Conservation (phyloP, 306 rosid species). For the Elaeagnus macrophylla region DNA sequence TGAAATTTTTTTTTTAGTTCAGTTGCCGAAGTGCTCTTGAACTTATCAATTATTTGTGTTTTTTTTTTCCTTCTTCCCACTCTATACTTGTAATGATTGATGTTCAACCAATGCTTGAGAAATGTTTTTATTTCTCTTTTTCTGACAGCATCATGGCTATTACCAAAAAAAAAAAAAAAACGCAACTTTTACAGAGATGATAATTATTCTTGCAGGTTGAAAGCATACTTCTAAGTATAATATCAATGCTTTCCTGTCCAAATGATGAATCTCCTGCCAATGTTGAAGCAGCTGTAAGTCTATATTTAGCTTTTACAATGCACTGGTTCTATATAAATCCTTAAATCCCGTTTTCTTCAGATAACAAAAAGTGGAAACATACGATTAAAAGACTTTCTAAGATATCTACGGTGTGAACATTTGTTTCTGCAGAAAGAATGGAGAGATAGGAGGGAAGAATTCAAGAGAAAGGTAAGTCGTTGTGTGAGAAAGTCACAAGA, state of each 20-base stretch:
- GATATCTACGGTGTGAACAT: neutral
- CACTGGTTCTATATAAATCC: too few relatives aligned
- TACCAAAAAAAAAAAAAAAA: neutral
- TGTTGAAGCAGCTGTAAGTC: slow-evolving; percentile 97
- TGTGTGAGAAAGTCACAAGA: slow-evolving; percentile 81
- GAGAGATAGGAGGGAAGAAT: slow-evolving; percentile 89
- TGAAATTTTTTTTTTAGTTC: too few relatives aligned
- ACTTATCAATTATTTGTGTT: too few relatives aligned
- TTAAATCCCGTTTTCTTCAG: too few relatives aligned
- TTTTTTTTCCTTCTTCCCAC: too few relatives aligned
- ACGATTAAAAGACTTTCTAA: too few relatives aligned
- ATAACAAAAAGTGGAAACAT: too few relatives aligned
- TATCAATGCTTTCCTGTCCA: slow-evolving; percentile 95
- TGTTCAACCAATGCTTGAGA: too few relatives aligned
- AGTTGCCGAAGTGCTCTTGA: too few relatives aligned
- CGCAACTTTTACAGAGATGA: neutral
- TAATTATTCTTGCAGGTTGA: slow-evolving; percentile 64
- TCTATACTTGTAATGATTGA: too few relatives aligned
- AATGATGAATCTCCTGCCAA: slow-evolving; percentile 99
- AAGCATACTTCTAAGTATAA: slow-evolving; percentile 95
- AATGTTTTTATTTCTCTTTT: neutral
- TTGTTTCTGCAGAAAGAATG: slow-evolving; percentile 71
- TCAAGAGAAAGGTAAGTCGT: slow-evolving; percentile 89
- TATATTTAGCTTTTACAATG: neutral
- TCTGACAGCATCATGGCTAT: neutral